phyloP scores from a whole-genome alignment of 202 grass and related monocot species.

The Carex arenaria region DNA sequence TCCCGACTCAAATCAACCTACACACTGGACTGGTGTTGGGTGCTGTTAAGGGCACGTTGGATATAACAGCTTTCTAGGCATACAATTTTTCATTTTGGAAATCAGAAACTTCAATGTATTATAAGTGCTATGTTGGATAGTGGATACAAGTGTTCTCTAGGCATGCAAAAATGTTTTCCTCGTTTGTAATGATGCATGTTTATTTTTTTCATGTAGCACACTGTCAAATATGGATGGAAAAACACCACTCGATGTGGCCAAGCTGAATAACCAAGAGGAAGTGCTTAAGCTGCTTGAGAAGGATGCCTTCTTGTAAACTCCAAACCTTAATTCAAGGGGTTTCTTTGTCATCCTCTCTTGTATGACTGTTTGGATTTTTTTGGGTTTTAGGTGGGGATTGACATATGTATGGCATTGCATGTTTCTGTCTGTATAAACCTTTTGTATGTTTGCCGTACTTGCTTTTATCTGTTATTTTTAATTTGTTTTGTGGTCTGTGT shows the following conservation, averaged over 20 bases:
- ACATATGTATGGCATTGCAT: slow-evolving; percentile 8
- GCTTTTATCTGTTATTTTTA: slow-evolving; percentile 10
- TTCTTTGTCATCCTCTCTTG: neutral
- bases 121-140: neutral
- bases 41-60: neutral
- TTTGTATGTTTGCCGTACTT: slow-evolving; percentile 8
- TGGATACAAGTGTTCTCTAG: neutral
- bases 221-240: slow-evolving; percentile 92
- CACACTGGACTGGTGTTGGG: neutral
- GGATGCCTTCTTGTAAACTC: slow-evolving; percentile 68
- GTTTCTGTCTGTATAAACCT: slow-evolving; percentile 26
- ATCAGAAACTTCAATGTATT: neutral
- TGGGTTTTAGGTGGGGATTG: neutral
- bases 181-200: neutral
- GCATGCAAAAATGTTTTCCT: neutral
- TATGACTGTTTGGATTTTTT: slow-evolving; percentile 9
- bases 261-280: slow-evolving; percentile 88
- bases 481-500: slow-evolving; percentile 1
- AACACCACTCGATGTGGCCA: slow-evolving; percentile 82
- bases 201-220: slow-evolving; percentile 39
- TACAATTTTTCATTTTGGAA: neutral
- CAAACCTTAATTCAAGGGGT: neutral
- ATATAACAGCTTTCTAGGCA: neutral
- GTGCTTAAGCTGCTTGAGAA: slow-evolving; percentile 83
- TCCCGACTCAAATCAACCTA: neutral